These are phyloP conservation scores for Sphagnurus paluster DNA, from an alignment of 1,284 basidiomycete species.

Conservation along the genomic window DNA sequence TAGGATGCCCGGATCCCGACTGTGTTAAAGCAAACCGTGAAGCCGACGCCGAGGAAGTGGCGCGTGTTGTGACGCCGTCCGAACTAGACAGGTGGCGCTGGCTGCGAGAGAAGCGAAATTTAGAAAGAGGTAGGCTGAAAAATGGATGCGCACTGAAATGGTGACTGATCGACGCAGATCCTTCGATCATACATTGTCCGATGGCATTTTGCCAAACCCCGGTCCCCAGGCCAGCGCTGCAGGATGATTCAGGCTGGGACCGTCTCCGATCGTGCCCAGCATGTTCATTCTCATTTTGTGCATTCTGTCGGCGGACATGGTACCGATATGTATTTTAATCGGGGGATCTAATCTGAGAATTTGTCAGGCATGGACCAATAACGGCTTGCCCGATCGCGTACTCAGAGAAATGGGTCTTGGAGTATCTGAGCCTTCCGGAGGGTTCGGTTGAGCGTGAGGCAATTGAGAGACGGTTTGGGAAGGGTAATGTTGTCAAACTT, in stretches of 20 bases:
- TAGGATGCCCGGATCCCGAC: conserved; percentile 71
- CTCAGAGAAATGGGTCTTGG: conserved; percentile 57
- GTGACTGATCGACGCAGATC: conserved; percentile 47
- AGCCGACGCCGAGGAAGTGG: conserved; percentile 70
- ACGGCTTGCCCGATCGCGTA: conserved; percentile 63
- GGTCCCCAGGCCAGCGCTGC: conserved; percentile 51
- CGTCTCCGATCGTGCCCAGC: conserved; percentile 64
- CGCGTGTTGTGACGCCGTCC: conserved; percentile 61
- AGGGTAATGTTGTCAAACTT: conserved; percentile 51
- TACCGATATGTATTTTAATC: conserved; percentile 23
- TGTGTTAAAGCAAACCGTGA: conserved; percentile 71
- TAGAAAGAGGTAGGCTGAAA: conserved; percentile 61
- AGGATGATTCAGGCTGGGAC: conserved; percentile 63
- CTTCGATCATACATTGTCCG: conserved; percentile 74
- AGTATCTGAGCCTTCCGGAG: conserved; percentile 59
- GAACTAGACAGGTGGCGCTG: conserved; percentile 70
- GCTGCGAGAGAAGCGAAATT: conserved; percentile 64
- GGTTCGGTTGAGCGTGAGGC: conserved; percentile 43
- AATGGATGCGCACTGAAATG: neutral
- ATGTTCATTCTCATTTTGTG: conserved; percentile 73
- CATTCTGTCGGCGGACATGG: conserved; percentile 75
- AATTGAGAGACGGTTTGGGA: conserved; percentile 67
- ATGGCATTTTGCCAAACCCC: conserved; percentile 70
- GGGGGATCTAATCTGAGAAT: conserved; percentile 2
- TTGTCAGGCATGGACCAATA: conserved; percentile 70